Conservation (phyloP, 2,329 filamentous ascomycete species). For the Colletotrichum tropicicola region DNA sequence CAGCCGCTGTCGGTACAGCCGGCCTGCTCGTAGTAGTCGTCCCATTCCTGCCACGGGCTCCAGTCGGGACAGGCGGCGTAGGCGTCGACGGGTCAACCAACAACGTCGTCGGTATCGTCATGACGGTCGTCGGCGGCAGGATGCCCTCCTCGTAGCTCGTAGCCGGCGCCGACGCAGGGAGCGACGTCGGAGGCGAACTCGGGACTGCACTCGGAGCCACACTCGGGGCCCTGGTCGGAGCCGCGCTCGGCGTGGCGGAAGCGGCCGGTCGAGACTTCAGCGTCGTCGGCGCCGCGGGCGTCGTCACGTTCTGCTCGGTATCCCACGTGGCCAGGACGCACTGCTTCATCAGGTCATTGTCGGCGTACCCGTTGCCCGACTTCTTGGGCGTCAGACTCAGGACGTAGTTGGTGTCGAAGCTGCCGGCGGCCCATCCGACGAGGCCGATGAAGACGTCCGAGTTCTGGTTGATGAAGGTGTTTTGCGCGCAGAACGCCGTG, state of each 20-base stretch:
- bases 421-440: conserved; percentile 56
- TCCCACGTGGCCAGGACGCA: conserved; percentile 45
- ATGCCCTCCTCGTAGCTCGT: conserved; percentile 2
- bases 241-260: not conserved
- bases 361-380: conserved; percentile 40
- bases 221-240: not conserved
- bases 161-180: not conserved
- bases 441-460: conserved; percentile 57
- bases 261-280: not conserved
- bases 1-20: conserved; percentile 4
- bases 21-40: not conserved
- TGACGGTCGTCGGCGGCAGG: conserved; percentile 2
- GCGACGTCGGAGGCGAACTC: not conserved
- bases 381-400: conserved; percentile 52
- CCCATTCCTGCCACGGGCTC: not conserved
- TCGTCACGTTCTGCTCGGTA: conserved; percentile 14
- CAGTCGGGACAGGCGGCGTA: conserved; percentile 3
- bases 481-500: conserved; percentile 54
- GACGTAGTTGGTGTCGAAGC: conserved; percentile 51
- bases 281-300: not conserved
- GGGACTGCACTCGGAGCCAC: not conserved
- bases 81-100: conserved; percentile 19
- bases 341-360: conserved; percentile 52
- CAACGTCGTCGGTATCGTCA: conserved; percentile 14
- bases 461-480: conserved; percentile 54